phyloP scores from a whole-genome alignment of 2,329 filamentous ascomycete species.

The Fusarium incarnatum region DNA sequence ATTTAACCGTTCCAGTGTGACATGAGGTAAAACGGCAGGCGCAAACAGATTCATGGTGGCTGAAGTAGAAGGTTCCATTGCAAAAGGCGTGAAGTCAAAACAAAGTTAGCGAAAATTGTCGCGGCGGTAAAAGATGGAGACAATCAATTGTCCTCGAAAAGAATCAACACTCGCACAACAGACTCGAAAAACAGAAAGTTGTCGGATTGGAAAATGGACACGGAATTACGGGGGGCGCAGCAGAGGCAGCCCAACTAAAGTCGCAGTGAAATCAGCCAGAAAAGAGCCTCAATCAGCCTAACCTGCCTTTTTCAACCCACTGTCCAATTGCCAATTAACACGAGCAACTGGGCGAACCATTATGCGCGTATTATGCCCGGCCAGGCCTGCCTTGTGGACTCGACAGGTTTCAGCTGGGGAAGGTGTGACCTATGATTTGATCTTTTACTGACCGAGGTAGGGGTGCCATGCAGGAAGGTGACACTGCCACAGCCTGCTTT shows the following conservation, averaged over 20 bases:
- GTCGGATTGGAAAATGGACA: neutral
- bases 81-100: neutral
- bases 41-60: neutral
- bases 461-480: neutral
- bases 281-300: conserved; percentile 2
- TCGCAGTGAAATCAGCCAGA: neutral
- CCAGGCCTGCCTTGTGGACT: neutral
- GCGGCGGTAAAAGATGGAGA: neutral
- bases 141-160: neutral
- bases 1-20: neutral
- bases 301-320: neutral
- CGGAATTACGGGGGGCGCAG: neutral
- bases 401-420: neutral
- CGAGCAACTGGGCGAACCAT: neutral
- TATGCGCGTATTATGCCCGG: neutral
- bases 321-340: neutral
- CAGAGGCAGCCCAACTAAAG: neutral
- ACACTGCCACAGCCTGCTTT: conserved; percentile 15
- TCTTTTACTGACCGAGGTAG: neutral
- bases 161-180: neutral
- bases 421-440: neutral
- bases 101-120: neutral
- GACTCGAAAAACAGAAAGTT: neutral
- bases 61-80: neutral
- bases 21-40: neutral